A percentile compares a stretch with the other conserved stretches of the same genome.
Evolutionary conservation across 371 early-diverging fungal genomes (phyloP).

Genomic region (Apophysomyces variabilis): DNA sequence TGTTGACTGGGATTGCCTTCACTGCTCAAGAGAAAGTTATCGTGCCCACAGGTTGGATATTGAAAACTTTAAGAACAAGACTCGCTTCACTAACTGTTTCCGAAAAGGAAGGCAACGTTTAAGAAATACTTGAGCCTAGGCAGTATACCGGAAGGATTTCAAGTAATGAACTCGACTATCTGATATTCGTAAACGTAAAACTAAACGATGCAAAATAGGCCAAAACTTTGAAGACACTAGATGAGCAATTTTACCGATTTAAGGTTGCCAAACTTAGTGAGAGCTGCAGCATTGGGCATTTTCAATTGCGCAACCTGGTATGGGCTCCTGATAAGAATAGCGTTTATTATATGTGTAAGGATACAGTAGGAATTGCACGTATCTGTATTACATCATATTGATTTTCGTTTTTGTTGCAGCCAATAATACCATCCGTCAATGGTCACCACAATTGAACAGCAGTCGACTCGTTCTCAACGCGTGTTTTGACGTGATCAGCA

Average conservation of each 20-base stretch:
- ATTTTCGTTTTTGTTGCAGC: slow-evolving; percentile 32
- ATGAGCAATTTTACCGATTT: slow-evolving; percentile 44
- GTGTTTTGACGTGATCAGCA: slow-evolving; percentile 57
- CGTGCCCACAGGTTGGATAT: slow-evolving; percentile 34
- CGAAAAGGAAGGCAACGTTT: background rate
- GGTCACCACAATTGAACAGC: slow-evolving; percentile 64
- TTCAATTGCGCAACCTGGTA: slow-evolving; percentile 80
- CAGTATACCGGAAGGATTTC: background rate
- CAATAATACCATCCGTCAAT: slow-evolving; percentile 58
- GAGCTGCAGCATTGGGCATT: slow-evolving; percentile 58
- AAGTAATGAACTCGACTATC: background rate
- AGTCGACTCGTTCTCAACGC: slow-evolving; percentile 34
- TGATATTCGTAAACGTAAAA: background rate
- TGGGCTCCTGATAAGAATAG: slow-evolving; percentile 76
- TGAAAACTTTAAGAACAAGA: background rate
- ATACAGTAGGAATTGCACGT: background rate
- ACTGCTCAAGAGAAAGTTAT: slow-evolving; percentile 29
- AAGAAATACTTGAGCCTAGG: background rate
- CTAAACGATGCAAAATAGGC: background rate
- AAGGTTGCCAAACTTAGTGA: slow-evolving; percentile 43
- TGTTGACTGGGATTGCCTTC: slow-evolving; percentile 36
- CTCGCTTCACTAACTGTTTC: background rate
- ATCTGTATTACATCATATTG: background rate
- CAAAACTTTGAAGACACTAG: slow-evolving; percentile 1
- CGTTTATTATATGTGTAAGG: slow-evolving; percentile 69